Base-by-base conservation (phyloP, 768 basidiomycete species). In the Epithele typhae region DNA sequence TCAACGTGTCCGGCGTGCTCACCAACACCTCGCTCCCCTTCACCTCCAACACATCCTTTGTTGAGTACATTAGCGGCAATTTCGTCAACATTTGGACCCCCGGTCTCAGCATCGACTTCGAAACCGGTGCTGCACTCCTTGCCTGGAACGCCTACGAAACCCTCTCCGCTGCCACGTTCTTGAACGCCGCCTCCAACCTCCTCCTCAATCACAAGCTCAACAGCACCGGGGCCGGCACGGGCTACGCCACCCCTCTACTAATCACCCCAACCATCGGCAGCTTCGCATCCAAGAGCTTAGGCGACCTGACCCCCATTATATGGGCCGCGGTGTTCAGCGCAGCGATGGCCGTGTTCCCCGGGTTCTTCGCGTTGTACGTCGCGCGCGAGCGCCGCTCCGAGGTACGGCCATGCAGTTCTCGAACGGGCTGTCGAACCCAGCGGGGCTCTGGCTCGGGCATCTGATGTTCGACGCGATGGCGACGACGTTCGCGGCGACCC, bases 351-450 rank as follows among this genome's bases (percentile, higher is more conserved):
- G 81, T 87, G 1, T 90, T 77, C 58, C 85, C 88, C n/a, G 87
- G 87, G 3, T 91, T 91, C 67, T 88, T 80, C 54, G 75, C 84
- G 9, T 62, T 91, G 12, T 91, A 91, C 61, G 85, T 87, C 3
- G 80, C 85, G 0, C 74, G 73, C 50, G 88, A 91, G 58, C 77
- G 84, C 9, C 74, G 78, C 2, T 78, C 81, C 0, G 78, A 80
- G 2, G 84, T 90, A 0, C 85, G 59, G 83, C 87, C 2, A 91
- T 90, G 84, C 87, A 90, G 57, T 68, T 84, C 27, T 85, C 83
- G 27, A 87, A 90, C 60, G 87, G 87, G 1, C 63, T 89, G 22
- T 73, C 80, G 1, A 71, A 87, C 55, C 81, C 84, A 17, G 61
- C 79, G 39, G 85, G 83, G 3, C 67, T 90, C 36, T 88, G 87